These are phyloP conservation scores for Clonostachys sp. DNA, from an alignment of 2,329 filamentous ascomycete genomes.

Conservation along the genomic window DNA sequence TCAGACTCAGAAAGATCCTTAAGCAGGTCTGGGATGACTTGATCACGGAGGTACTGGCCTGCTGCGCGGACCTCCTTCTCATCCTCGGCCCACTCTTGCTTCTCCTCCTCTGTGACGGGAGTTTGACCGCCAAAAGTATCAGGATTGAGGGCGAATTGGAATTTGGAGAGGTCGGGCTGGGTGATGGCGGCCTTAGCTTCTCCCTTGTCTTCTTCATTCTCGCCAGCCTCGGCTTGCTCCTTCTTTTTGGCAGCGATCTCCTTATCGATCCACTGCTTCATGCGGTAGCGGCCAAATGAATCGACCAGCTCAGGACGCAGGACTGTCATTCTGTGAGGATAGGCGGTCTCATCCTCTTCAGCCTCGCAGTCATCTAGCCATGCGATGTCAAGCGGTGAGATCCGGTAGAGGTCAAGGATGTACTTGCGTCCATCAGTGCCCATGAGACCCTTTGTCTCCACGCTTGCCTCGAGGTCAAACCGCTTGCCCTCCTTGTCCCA, in stretches of 20 bases:
- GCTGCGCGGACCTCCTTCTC: conserved; percentile 85
- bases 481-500: conserved; percentile 95
- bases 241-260: conserved; percentile 56
- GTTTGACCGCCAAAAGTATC: conserved; percentile 92
- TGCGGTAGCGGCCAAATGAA: conserved; percentile 75
- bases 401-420: conserved; percentile 91
- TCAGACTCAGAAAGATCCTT: conserved; percentile 88
- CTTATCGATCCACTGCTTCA: conserved; percentile 81
- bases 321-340: conserved; percentile 96
- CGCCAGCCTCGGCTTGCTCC: conserved; percentile 11
- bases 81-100: conserved; percentile 74
- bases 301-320: conserved; percentile 88
- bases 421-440: conserved; percentile 97
- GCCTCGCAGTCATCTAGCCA: conserved; percentile 78
- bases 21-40: conserved; percentile 79
- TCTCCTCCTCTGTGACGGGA: conserved; percentile 87
- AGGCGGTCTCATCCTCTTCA: conserved; percentile 47
- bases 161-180: conserved; percentile 80
- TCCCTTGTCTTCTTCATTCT: conserved; percentile 8
- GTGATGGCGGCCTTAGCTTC: conserved; percentile 45
- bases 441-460: conserved; percentile 96
- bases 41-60: conserved; percentile 70
- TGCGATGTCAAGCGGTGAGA: conserved; percentile 83
- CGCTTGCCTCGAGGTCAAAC: conserved; percentile 89
- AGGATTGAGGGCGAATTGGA: conserved; percentile 85